Evolutionary conservation across 768 basidiomycete genomes (phyloP), one percentile per base, ranked within the genome.

Genomic region (Mrakia hoshinonis): DNA sequence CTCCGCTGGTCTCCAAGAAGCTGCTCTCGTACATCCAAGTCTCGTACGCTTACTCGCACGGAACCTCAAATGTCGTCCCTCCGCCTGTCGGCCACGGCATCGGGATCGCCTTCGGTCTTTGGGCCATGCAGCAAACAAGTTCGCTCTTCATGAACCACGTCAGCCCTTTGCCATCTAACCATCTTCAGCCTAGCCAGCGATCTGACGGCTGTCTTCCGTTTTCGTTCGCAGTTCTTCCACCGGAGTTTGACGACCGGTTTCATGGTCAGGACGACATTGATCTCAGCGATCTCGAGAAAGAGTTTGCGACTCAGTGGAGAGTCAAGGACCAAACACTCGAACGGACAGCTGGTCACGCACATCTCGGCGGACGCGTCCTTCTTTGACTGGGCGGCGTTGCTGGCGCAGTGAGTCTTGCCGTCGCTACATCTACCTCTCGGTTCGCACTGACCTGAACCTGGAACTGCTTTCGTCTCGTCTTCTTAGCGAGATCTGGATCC

Each of bases 281-380:
- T 83, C 63, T 80, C 81, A 39, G 75, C 81, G 26, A 84, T 89
- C 43, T 86, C 87, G 73, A 83, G 87, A 26, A 90, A 90, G 77
- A 85, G 86, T 1, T 79, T 89, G 47, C 83, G 87, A 12, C 80
- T 89, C 0, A 89, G 87, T 15, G 85, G 85, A 0, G 82, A 84
- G 65, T 82, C 87, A 10, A 82, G 87, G 24, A 69, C 83, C 24
- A 81, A 85, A 54, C 86, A 87, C 75, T 84, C 82, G 26, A 84
- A 85, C 52, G 88, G 88, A 0, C 81, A 87, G 75, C 85, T 89
- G 55, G 87, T 85, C 10, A 89, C 87, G 0, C 84, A 88, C 81
- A 86, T 89, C 12, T 85, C 86, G 0, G 83, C 85, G 15, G 88
- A 90, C 76, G 79, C 86, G 0, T 82, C 83, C 6, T 83, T 85